phyloP scores from a whole-genome alignment of 345 rosid genomes.

The Camelina laxa region DNA sequence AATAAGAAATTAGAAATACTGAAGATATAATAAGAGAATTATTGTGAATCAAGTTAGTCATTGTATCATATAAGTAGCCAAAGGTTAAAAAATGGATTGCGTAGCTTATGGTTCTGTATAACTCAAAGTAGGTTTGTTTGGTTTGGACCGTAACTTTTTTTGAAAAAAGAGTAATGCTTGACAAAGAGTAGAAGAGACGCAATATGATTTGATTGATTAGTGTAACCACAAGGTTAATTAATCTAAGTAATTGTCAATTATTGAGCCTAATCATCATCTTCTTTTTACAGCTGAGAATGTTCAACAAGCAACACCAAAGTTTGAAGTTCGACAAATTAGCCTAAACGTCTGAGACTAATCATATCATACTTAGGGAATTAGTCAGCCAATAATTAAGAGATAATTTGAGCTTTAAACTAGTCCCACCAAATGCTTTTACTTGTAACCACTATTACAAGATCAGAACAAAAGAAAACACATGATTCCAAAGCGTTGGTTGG shows the following conservation, averaged over 20 bases:
- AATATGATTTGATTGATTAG: slow-evolving; percentile 23
- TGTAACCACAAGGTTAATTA: slow-evolving; percentile 24
- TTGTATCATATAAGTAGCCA: slow-evolving; percentile 32
- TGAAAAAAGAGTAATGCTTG: neutral
- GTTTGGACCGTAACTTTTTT: slow-evolving; percentile 35
- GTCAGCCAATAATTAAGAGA: slow-evolving; percentile 19
- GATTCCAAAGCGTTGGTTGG: slow-evolving; percentile 42
- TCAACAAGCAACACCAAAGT: slow-evolving; percentile 24
- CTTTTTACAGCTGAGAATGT: neutral
- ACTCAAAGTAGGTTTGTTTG: slow-evolving; percentile 37
- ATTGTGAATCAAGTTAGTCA: slow-evolving; percentile 31
- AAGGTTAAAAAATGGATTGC: slow-evolving; percentile 22
- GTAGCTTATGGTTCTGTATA: slow-evolving; percentile 31
- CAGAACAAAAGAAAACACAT: slow-evolving; percentile 17
- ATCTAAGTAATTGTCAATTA: neutral
- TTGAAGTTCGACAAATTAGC: neutral
- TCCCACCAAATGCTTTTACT: slow-evolving; percentile 29
- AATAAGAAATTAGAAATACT: neutral
- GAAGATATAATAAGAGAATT: slow-evolving; percentile 8
- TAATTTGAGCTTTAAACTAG: slow-evolving; percentile 30
- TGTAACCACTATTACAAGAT: slow-evolving; percentile 38
- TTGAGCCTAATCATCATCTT: slow-evolving; percentile 1
- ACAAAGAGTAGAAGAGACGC: slow-evolving; percentile 38
- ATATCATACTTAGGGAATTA: neutral
- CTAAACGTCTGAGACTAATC: neutral